Conservation (phyloP, 441 rosid genomes). For the Capsella rubella region DNA sequence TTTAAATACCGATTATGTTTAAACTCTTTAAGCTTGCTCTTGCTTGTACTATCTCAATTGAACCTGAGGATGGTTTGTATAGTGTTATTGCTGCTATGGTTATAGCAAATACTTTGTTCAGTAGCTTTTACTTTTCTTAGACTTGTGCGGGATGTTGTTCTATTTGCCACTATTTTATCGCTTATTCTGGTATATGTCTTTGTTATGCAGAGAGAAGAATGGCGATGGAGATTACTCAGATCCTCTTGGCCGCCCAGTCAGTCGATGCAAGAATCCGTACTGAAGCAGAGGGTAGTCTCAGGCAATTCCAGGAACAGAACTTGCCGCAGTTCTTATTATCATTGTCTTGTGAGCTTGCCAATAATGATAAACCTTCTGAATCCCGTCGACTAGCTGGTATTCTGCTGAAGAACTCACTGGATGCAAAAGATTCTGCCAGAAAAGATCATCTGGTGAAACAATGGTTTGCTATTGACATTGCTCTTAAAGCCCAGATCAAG, state of each 20-base stretch:
- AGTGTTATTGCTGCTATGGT: background rate
- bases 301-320: constrained; percentile 81
- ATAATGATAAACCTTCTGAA: constrained; percentile 80
- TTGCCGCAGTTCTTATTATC: constrained; percentile 74
- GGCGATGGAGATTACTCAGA: constrained; percentile 85
- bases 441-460: constrained; percentile 78
- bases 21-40: background rate
- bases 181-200: constrained; percentile 1
- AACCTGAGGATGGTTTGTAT: background rate
- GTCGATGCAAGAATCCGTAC: constrained; percentile 70
- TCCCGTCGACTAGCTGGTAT: constrained; percentile 94
- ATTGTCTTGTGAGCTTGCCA: constrained; percentile 76
- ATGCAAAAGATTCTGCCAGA: constrained; percentile 73
- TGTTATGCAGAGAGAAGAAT: constrained; percentile 51
- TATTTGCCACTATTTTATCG: background rate
- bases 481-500: constrained; percentile 80
- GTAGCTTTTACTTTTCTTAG: background rate
- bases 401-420: constrained; percentile 84
- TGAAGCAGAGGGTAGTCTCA: constrained; percentile 74
- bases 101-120: background rate
- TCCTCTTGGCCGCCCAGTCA: constrained; percentile 82
- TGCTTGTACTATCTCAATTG: background rate
- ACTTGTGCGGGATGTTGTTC: background rate
- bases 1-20: background rate
- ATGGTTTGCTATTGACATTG: constrained; percentile 69